A percentile compares a stretch with the other conserved stretches of the same genome.
Conservation (phyloP, 306 rosid genomes). For the Benincasa hispida region DNA sequence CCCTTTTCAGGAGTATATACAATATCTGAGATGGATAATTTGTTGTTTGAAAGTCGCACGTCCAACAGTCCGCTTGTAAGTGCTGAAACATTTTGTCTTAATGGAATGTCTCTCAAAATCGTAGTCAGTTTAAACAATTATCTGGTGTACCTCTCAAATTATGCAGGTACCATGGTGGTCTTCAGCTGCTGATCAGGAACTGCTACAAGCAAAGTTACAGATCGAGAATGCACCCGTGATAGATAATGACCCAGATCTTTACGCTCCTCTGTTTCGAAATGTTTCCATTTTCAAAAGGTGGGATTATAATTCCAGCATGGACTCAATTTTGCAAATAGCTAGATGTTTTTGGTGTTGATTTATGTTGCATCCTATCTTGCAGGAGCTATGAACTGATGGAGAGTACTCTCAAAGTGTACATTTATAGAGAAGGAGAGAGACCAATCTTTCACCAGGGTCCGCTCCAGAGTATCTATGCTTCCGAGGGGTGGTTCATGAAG, state of each 20-base stretch:
- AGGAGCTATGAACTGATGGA: slow-evolving; percentile 98
- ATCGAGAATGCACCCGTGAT: slow-evolving; percentile 61
- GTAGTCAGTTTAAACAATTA: background rate
- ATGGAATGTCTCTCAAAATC: background rate
- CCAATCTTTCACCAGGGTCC: slow-evolving; percentile 72
- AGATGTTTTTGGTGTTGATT: background rate
- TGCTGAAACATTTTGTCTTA: slow-evolving; percentile 5
- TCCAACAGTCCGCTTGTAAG: slow-evolving; percentile 47
- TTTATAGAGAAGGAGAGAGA: slow-evolving; percentile 67
- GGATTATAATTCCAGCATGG: background rate
- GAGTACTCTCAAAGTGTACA: slow-evolving; percentile 54
- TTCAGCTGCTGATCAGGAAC: slow-evolving; percentile 47
- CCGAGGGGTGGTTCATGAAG: slow-evolving; percentile 98
- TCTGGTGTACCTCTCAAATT: background rate
- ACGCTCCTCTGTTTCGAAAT: slow-evolving; percentile 59
- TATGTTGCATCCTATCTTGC: background rate
- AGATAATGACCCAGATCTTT: slow-evolving; percentile 33
- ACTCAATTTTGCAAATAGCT: background rate
- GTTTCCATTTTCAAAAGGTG: slow-evolving; percentile 73
- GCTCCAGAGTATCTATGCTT: slow-evolving; percentile 78
- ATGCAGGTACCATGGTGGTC: slow-evolving; percentile 63
- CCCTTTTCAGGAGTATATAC: slow-evolving; percentile 26
- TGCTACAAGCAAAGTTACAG: slow-evolving; percentile 35
- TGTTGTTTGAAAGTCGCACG: slow-evolving; percentile 35
- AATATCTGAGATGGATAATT: slow-evolving; percentile 53